Evolutionary conservation across 805 yeast genomes (phyloP).

Genomic region (Candida arabinofermentans): DNA sequence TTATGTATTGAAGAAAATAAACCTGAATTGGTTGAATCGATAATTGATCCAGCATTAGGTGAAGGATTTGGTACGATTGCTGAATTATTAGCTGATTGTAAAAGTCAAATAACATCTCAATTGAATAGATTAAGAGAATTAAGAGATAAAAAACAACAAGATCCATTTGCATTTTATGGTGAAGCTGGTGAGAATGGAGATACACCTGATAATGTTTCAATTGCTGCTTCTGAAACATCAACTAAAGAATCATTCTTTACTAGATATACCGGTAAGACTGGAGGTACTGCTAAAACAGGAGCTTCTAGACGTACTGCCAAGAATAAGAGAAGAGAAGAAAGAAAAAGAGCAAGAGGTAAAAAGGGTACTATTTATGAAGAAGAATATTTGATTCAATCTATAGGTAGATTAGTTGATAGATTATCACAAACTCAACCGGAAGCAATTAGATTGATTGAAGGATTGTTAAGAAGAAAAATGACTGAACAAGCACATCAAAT

Average conservation of each 20-base stretch:
- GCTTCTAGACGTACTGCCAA: slow-evolving; percentile 90
- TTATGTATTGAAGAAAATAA: slow-evolving; percentile 45
- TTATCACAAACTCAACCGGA: slow-evolving; percentile 71
- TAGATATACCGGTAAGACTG: slow-evolving; percentile 92
- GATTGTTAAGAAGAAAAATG: slow-evolving; percentile 66
- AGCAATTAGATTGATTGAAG: slow-evolving; percentile 69
- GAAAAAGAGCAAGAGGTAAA: slow-evolving; percentile 94
- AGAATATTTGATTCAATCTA: slow-evolving; percentile 84
- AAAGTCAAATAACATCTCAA: slow-evolving; percentile 80
- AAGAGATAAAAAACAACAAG: slow-evolving; percentile 75
- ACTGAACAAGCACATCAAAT: slow-evolving; percentile 78
- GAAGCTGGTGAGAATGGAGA: slow-evolving; percentile 56
- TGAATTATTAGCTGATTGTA: slow-evolving; percentile 91
- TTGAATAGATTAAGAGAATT: slow-evolving; percentile 78
- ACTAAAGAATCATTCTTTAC: slow-evolving; percentile 92
- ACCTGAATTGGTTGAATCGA: slow-evolving; percentile 45
- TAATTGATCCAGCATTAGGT: slow-evolving; percentile 70
- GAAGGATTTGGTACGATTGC: slow-evolving; percentile 88
- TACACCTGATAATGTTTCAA: slow-evolving; percentile 88
- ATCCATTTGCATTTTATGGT: slow-evolving; percentile 85
- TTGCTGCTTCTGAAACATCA: slow-evolving; percentile 92
- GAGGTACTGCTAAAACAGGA: slow-evolving; percentile 95
- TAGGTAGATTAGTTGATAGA: slow-evolving; percentile 84
- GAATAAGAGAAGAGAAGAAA: slow-evolving; percentile 90
- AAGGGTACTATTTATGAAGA: slow-evolving; percentile 98